phyloP scores from a whole-genome alignment of 2,329 filamentous ascomycete species.

The Fusarium sp. region DNA sequence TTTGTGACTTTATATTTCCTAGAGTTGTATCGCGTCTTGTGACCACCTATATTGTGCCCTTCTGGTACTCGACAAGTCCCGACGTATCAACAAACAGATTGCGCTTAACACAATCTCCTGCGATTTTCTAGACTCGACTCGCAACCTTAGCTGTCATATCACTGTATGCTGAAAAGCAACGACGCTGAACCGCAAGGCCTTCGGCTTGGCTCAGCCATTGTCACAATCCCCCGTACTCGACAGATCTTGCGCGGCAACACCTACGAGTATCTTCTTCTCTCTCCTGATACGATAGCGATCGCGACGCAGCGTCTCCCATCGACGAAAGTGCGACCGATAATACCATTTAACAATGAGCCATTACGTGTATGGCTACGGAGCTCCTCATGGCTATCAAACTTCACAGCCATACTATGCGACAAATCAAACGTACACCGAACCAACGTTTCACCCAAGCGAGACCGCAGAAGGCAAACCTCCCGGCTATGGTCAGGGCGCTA shows the following conservation, averaged over 20 bases:
- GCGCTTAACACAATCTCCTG: neutral
- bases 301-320: neutral
- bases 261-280: neutral
- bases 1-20: conserved; percentile 11
- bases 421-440: conserved; percentile 26
- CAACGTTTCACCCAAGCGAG: conserved; percentile 26
- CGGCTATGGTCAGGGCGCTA: conserved; percentile 20
- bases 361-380: conserved; percentile 48
- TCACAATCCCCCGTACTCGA: neutral
- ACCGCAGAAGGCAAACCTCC: conserved; percentile 10
- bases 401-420: conserved; percentile 42
- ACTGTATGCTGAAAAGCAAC: neutral
- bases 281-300: neutral
- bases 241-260: neutral
- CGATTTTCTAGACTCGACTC: neutral
- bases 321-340: neutral
- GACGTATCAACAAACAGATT: neutral
- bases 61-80: conserved; percentile 1
- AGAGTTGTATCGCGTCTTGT: conserved; percentile 25
- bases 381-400: conserved; percentile 43
- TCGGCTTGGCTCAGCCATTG: neutral
- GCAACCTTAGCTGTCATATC: neutral
- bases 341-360: conserved; percentile 49
- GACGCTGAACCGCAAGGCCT: neutral
- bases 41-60: conserved; percentile 4